Percentiles rank a stretch among this genome's conserved stretches.
These are phyloP conservation scores for Chlorella vulgaris DNA, from an alignment of 139 green algal species.

Conservation along the genomic window DNA sequence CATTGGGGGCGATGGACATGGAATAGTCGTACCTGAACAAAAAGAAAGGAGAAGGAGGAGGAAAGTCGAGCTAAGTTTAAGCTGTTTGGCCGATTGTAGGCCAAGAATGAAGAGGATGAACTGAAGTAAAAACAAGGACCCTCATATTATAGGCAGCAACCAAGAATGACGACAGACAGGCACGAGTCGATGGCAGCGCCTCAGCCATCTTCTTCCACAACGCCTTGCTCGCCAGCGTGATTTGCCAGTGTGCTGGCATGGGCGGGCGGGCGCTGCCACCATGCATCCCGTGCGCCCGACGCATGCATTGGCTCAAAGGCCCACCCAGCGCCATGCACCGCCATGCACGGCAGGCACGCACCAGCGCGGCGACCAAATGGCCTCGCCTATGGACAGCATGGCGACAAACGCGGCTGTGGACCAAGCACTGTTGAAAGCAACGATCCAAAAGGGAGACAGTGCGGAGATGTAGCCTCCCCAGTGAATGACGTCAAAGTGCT, in stretches of 20 bases:
- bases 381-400: conserved; percentile 59
- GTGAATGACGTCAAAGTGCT: conserved; percentile 70
- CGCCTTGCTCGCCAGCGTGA: too few relatives aligned
- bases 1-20: conserved; percentile 60
- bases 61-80: neutral
- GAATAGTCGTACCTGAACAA: conserved; percentile 58
- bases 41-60: neutral
- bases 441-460: conserved; percentile 57
- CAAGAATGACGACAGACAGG: neutral
- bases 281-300: too few relatives aligned
- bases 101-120: neutral
- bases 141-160: too few relatives aligned
- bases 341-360: too few relatives aligned
- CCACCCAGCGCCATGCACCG: too few relatives aligned
- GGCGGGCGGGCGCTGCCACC: too few relatives aligned
- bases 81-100: neutral
- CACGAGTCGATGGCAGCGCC: neutral
- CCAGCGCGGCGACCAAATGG: conserved; percentile 60
- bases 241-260: too few relatives aligned
- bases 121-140: too few relatives aligned
- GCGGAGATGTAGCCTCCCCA: conserved; percentile 57
- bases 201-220: neutral
- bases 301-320: too few relatives aligned
- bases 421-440: conserved; percentile 41
- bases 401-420: conserved; percentile 59